These are phyloP conservation scores for Berkeleyomyces basicola DNA, from an alignment of 2,329 filamentous ascomycete species.

Conservation along the genomic window DNA sequence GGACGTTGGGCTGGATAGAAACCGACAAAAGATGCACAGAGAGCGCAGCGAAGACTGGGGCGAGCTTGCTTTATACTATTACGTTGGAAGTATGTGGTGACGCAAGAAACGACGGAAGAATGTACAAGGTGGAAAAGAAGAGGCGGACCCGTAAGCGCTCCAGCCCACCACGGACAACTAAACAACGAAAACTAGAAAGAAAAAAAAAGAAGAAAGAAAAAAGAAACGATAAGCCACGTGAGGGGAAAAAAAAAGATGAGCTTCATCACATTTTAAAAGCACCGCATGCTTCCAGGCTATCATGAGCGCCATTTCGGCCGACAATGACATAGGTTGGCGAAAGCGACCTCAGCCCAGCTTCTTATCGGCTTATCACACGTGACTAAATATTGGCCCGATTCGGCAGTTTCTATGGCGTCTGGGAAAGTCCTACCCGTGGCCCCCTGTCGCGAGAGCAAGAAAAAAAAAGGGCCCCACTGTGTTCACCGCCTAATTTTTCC, in stretches of 20 bases:
- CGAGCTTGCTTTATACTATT: neutral
- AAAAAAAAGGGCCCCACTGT: slow-evolving; percentile 5
- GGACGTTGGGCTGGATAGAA: neutral
- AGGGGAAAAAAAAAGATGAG: neutral
- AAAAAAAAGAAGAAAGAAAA: neutral
- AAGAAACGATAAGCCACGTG: neutral
- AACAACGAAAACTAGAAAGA: neutral
- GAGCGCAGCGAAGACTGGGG: neutral
- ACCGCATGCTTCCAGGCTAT: neutral
- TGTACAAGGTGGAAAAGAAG: neutral
- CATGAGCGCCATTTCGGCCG: neutral
- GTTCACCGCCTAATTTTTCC: slow-evolving; percentile 10
- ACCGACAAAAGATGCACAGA: neutral
- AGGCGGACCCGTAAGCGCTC: neutral
- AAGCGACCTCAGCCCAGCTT: neutral
- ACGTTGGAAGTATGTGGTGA: neutral
- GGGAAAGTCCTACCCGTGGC: too few relatives aligned
- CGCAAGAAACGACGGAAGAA: neutral
- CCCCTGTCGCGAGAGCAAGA: neutral
- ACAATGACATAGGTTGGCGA: neutral
- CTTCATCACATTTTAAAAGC: neutral
- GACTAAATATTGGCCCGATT: neutral
- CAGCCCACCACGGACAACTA: neutral
- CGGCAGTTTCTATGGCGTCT: too few relatives aligned
- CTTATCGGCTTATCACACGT: slow-evolving; percentile 4